Conservation (phyloP, 768 basidiomycete species). For the Multifurca ochricompacta region DNA sequence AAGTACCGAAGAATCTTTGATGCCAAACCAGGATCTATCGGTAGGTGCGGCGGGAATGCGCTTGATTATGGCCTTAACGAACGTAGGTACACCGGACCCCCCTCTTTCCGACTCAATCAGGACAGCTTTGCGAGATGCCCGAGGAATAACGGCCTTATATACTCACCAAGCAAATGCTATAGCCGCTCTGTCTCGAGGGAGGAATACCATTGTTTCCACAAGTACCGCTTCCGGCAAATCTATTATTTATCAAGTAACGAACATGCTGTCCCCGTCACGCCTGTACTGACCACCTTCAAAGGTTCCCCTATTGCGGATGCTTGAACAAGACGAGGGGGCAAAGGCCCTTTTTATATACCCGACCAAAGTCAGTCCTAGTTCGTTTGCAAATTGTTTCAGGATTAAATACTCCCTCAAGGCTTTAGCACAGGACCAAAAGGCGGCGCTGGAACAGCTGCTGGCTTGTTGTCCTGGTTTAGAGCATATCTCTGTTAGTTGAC, state of each 20-base stretch:
- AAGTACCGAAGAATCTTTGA: constrained; percentile 45
- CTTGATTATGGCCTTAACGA: neutral
- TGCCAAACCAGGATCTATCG: constrained; percentile 44
- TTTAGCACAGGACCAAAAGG: constrained; percentile 80
- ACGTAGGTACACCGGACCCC: constrained; percentile 40
- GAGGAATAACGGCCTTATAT: constrained; percentile 61
- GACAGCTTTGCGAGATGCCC: constrained; percentile 47
- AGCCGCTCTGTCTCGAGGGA: constrained; percentile 45
- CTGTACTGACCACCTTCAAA: constrained; percentile 23
- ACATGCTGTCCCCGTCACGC: neutral
- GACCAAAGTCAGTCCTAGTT: constrained; percentile 51
- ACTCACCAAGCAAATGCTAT: constrained; percentile 67
- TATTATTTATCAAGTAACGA: constrained; percentile 68
- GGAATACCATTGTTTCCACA: constrained; percentile 81
- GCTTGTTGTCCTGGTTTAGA: constrained; percentile 53
- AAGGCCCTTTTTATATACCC: constrained; percentile 85
- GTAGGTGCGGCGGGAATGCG: constrained; percentile 29
- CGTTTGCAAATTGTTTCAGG: neutral
- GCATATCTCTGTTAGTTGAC: constrained; percentile 40
- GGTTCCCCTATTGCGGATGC: constrained; percentile 61
- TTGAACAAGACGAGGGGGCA: constrained; percentile 51
- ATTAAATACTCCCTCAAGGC: constrained; percentile 40
- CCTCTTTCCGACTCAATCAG: constrained; percentile 51
- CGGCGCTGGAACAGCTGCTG: constrained; percentile 61
- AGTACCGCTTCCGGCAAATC: constrained; percentile 89